Evolutionary conservation across 257 asterid genomes (phyloP).

Genomic region (Solanum tarapatanum): DNA sequence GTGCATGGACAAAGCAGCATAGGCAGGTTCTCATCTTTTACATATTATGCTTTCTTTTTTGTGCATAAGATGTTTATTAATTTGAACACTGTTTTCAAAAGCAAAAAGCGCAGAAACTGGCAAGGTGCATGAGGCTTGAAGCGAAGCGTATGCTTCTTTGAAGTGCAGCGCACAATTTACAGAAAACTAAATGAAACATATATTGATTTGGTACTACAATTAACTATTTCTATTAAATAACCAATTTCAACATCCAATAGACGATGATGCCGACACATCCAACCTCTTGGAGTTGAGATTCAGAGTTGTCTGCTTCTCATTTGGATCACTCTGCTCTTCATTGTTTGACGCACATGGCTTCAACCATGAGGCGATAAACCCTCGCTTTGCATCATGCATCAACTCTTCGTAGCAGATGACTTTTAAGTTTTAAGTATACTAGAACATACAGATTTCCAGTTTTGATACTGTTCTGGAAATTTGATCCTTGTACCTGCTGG

Average conservation of each 20-base stretch:
- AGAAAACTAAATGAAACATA: background rate
- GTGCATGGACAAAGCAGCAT: constrained; percentile 77
- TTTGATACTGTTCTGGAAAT: background rate
- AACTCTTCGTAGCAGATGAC: background rate
- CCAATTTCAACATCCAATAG: background rate
- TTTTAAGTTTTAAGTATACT: background rate
- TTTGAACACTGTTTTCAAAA: background rate
- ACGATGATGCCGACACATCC: background rate
- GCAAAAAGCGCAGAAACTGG: background rate
- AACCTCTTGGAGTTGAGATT: background rate
- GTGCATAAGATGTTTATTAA: background rate
- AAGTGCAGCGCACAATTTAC: background rate
- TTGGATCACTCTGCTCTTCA: background rate
- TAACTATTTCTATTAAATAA: background rate
- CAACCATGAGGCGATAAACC: background rate
- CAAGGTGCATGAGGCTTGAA: background rate
- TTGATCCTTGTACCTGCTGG: background rate
- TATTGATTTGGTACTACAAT: background rate
- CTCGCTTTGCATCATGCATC: background rate
- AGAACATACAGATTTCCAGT: background rate
- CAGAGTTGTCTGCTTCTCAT: background rate
- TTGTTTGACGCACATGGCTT: background rate
- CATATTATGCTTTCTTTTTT: constrained; percentile 9
- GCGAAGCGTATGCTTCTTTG: background rate
- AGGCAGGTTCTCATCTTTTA: constrained; percentile 91